Evolutionary conservation across 2,329 filamentous ascomycete genomes (phyloP).

Genomic region (Fusarium albosuccineum): DNA sequence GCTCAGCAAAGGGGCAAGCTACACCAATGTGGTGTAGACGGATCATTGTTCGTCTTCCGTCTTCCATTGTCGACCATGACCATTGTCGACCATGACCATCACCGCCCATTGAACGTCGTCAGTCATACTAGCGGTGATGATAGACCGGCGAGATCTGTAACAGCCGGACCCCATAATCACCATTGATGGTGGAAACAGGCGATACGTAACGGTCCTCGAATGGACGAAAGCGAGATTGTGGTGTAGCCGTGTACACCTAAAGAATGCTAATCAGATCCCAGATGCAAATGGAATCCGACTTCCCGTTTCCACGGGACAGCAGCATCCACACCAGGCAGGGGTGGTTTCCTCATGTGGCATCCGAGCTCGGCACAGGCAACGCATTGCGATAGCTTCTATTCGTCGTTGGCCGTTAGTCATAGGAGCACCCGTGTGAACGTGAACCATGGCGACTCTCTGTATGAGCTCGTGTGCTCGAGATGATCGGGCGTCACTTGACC

Average conservation of each 20-base stretch:
- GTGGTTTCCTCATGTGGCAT: constrained; percentile 43
- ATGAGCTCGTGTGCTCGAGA: constrained; percentile 37
- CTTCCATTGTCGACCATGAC: constrained; percentile 12
- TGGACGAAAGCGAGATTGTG: constrained; percentile 33
- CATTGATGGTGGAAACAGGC: constrained; percentile 36
- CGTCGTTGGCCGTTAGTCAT: constrained; percentile 37
- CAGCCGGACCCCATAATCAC: constrained; percentile 36
- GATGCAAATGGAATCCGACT: constrained; percentile 31
- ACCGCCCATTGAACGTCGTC: constrained; percentile 23
- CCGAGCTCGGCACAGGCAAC: constrained; percentile 39
- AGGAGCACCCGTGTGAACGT: constrained; percentile 38
- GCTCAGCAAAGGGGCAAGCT: constrained; percentile 14
- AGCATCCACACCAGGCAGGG: constrained; percentile 32
- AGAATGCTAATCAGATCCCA: constrained; percentile 31
- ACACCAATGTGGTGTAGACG: constrained; percentile 21
- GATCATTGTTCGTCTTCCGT: constrained; percentile 20
- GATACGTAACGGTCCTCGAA: constrained; percentile 38
- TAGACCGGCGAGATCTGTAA: constrained; percentile 39
- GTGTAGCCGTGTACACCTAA: constrained; percentile 22
- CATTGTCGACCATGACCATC: constrained; percentile 16
- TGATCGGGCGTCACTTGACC: constrained; percentile 46
- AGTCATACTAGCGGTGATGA: constrained; percentile 42
- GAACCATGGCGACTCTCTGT: constrained; percentile 27
- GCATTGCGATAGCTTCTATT: constrained; percentile 37
- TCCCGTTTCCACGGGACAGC: constrained; percentile 26